These are phyloP conservation scores for Mallotus japonicus DNA, from an alignment of 441 rosid species.

Conservation along the genomic window DNA sequence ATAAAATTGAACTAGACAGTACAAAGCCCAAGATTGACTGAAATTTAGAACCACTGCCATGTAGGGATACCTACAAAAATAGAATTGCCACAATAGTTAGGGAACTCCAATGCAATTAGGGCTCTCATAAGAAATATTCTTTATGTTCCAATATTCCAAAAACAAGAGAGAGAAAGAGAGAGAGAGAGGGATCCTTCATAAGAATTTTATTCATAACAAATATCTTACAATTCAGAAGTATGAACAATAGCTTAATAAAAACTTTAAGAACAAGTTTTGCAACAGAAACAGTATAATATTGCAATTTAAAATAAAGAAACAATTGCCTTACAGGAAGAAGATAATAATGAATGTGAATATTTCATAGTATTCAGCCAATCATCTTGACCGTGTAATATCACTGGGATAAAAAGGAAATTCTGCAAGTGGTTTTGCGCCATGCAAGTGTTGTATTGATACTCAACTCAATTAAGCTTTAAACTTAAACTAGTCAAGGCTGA, in stretches of 20 bases:
- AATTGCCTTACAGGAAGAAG: not conserved
- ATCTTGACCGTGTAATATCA: not conserved
- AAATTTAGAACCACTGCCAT: constrained; percentile 94
- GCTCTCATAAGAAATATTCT: not conserved
- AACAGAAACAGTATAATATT: not conserved
- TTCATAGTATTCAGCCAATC: not conserved
- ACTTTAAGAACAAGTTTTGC: not conserved
- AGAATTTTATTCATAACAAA: not conserved
- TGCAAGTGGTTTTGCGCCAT: not conserved
- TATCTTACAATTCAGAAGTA: not conserved
- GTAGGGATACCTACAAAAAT: constrained; percentile 80
- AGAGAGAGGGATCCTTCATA: not conserved
- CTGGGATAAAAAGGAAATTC: not conserved
- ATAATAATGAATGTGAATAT: not conserved
- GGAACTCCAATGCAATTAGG: not conserved
- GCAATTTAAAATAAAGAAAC: not conserved
- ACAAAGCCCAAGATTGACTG: constrained; percentile 98
- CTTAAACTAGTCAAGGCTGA: too few species aligned
- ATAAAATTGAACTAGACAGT: constrained; percentile 95
- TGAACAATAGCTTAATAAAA: not conserved
- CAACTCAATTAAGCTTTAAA: too few species aligned
- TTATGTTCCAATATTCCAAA: too few species aligned
- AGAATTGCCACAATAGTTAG: constrained; percentile 21
- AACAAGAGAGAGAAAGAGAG: not conserved
- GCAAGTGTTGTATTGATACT: not conserved